Evolutionary conservation across 2,329 filamentous ascomycete species (phyloP).

Genomic region (Epichloe elymi): DNA sequence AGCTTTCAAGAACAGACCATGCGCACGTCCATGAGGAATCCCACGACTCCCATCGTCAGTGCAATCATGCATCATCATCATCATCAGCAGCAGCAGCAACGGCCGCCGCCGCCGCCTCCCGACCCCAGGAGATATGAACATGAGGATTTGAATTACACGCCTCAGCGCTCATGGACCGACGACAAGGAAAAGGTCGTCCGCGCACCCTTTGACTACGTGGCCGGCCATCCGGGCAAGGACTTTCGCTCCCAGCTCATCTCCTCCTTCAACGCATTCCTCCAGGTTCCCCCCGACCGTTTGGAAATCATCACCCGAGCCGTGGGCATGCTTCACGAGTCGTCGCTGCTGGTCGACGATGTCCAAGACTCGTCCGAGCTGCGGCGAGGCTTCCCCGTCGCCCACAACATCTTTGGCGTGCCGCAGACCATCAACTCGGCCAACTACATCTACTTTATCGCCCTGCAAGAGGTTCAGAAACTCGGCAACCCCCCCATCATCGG

Average conservation of each 20-base stretch:
- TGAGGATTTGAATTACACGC: conserved; percentile 40
- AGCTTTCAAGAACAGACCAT: background rate
- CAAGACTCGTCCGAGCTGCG: conserved; percentile 69
- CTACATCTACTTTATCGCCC: conserved; percentile 73
- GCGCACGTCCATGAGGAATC: background rate
- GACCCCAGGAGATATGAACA: conserved; percentile 40
- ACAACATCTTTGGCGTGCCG: conserved; percentile 71
- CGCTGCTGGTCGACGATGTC: conserved; percentile 75
- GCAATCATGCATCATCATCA: conserved; percentile 21
- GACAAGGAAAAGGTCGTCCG: conserved; percentile 68
- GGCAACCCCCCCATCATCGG: conserved; percentile 52
- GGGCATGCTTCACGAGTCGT: conserved; percentile 76
- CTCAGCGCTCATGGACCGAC: conserved; percentile 46
- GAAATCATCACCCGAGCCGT: conserved; percentile 67
- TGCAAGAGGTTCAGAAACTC: conserved; percentile 61
- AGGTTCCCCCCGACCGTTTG: conserved; percentile 57
- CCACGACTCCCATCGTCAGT: background rate
- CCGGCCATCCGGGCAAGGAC: conserved; percentile 70
- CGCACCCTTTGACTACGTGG: conserved; percentile 71
- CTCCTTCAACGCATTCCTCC: conserved; percentile 69
- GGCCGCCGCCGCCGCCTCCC: conserved; percentile 24
- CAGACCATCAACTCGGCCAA: conserved; percentile 88
- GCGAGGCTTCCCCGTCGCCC: conserved; percentile 68
- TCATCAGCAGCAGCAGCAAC: conserved; percentile 8
- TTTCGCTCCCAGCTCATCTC: conserved; percentile 68